Evolutionary conservation across 2,329 filamentous ascomycete species (phyloP), one percentile per base, ranked within the genome.

Genomic region (Aspergillus flavus): DNA sequence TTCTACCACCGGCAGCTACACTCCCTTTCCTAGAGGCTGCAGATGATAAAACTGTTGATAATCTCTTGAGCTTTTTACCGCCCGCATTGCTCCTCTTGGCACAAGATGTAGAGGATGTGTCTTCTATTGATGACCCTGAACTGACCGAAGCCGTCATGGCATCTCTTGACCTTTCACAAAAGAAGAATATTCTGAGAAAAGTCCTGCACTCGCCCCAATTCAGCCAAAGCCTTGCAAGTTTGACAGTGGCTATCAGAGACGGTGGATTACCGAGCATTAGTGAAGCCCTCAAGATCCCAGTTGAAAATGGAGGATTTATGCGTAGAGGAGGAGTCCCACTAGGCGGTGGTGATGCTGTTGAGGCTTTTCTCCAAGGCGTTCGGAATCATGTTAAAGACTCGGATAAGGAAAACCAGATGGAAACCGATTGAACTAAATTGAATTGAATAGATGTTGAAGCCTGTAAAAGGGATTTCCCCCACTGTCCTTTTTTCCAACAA

Each of bases 201-300:
- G 93, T 98, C 9, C 81, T 98, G 16, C 87, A 92, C 67, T 96
- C 92, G 68, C 94, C 95, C 21, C 95, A 99, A 74, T 93, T 99
- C 73, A 87, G 88, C 64, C 95, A 98, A 77, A 94, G 92, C 69
- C 80, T 97, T 45, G 87, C 88, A 0, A 95, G 91, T 74, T 81
- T 99, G 70, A 97, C 93, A 0, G 88, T 93, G 78, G 95, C 95
- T 14, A 82, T 99, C 61, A 85, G 93, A 62, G 94, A 98, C 71
- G 95, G 95, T 14, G 95, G 94, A 0, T 80, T 99, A 62, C 94
- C 94, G 5, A 96, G 89, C 70, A 91, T 99, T 67, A 91, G 93
- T 7, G 93, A 96, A 71, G 94, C 94, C 4, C 82, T 99, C 45
- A 87, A 89, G 7, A 86, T 98, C 63, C 87, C 88, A 69, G 87